Conservation (phyloP, 75 land plant genomes). For the Picea sitchensis region DNA sequence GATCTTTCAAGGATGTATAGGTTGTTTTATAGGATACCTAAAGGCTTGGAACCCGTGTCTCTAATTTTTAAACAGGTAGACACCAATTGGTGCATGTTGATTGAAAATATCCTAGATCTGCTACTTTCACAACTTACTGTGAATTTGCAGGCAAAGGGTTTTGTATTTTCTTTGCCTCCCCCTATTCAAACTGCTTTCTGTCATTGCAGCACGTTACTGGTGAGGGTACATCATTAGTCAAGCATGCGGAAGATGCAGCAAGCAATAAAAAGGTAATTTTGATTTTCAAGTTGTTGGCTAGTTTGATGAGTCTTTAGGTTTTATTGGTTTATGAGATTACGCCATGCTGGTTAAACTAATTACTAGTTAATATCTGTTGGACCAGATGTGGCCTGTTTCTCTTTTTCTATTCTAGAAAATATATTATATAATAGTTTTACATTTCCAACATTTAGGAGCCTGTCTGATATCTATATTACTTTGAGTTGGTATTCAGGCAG, state of each 20-base stretch:
- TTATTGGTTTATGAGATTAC: background rate
- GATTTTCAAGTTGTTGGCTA: background rate
- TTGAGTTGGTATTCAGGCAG: conserved; percentile 50
- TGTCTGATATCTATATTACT: background rate
- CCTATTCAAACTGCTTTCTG: background rate
- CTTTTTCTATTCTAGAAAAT: background rate
- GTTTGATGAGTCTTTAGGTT: background rate
- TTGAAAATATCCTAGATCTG: background rate
- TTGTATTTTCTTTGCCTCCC: background rate
- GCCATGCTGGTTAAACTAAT: too few relatives aligned
- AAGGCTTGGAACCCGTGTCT: conserved; percentile 85
- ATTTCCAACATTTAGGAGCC: background rate
- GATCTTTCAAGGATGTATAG: conserved; percentile 94
- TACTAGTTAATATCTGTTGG: too few relatives aligned
- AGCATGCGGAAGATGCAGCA: conserved; percentile 98
- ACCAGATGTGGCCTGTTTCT: background rate
- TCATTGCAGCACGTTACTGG: conserved; percentile 85
- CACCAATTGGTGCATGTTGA: background rate
- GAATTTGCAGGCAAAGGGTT: background rate
- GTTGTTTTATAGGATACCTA: conserved; percentile 68
- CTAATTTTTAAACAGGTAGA: conserved; percentile 75
- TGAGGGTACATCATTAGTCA: conserved; percentile 87
- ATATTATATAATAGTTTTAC: background rate
- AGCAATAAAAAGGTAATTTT: conserved; percentile 78
- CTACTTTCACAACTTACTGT: background rate